Evolutionary conservation across 352 stramenopile genomes (phyloP), one percentile per base, ranked within the genome.

Genomic region (Thalassiosira sp.): DNA sequence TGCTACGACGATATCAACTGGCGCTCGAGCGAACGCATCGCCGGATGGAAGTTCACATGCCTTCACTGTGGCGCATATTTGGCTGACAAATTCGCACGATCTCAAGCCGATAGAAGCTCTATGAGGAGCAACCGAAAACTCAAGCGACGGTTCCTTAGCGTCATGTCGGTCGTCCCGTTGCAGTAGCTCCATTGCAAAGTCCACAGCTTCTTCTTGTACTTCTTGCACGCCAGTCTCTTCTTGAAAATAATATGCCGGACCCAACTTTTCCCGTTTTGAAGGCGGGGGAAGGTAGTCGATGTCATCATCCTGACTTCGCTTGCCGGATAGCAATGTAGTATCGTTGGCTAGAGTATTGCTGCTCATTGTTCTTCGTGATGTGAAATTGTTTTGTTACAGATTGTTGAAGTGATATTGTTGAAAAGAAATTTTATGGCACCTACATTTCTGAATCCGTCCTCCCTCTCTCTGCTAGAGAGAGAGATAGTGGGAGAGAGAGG

Each of bases 1-100:
- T 15, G 82, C 89, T 1, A 93, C 86, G 3, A 88, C 74, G 2
- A 93, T 74, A 66, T 93, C 88, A 11, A 93, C 54, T 5, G 82
- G 76, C 8, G 75, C 66, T 54, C 87, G 73, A 20, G 70, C 72
- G 46, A 65, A 68, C 5, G 60, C 51, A 52, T 86, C 73, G 7
- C 45, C 52, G 15, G 20, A 37, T 10, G 72, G 59, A 28, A 85
- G 70, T 37, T 82, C 66, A 49, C 54, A 43, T 11, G 78, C 78
- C 46, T 74, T 74, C 3, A 86, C 28, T 8, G 66, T 77, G 15
- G 69, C 67, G 18, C 78, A 86, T n/a, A 86, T 63, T 43, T 86
- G 72, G 48, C 43, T 37, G 37, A 56, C 56, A 52, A 76, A 69
- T 24, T 83, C 57, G 54, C 40, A 72, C 40, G 75, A 70, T 65